These are phyloP conservation scores for Scedosporium minutisporum DNA, from an alignment of 2,329 filamentous ascomycete species.

Conservation along the genomic window DNA sequence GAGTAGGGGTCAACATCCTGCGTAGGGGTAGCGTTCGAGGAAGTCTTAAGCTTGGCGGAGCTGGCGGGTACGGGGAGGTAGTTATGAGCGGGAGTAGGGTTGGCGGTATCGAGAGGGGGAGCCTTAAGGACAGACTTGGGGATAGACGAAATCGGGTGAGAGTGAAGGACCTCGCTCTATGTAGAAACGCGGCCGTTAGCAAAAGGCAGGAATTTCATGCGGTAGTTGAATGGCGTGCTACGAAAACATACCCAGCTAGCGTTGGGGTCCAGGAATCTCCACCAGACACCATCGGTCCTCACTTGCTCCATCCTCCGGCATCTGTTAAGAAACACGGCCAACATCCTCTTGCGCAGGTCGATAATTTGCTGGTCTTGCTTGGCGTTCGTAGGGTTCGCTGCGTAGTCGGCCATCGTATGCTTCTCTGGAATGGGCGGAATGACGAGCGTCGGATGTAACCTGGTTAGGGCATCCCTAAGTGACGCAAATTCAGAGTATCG, in stretches of 20 bases:
- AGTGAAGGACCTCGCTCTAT: conserved; percentile 88
- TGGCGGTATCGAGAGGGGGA: conserved; percentile 90
- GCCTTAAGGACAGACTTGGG: conserved; percentile 92
- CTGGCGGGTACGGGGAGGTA: conserved; percentile 78
- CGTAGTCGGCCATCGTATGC: conserved; percentile 97
- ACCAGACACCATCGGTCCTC: conserved; percentile 88
- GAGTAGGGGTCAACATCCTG: conserved; percentile 19
- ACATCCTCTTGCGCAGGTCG: conserved; percentile 91
- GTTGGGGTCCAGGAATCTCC: conserved; percentile 95
- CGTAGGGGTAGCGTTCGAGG: conserved; percentile 19
- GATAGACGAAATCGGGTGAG: conserved; percentile 80
- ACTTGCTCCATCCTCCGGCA: conserved; percentile 90
- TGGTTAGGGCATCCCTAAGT: conserved; percentile 76
- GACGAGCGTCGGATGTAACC: conserved; percentile 87
- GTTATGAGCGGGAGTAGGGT: conserved; percentile 75
- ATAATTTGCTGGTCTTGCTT: conserved; percentile 98
- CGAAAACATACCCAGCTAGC: conserved; percentile 75
- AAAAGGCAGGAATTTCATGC: conserved; percentile 6
- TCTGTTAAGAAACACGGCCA: conserved; percentile 88
- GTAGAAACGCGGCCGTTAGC: conserved; percentile 12
- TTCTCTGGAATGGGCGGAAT: conserved; percentile 98
- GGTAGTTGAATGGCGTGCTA: not conserved
- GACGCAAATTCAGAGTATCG: conserved; percentile 96
- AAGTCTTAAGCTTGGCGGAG: conserved; percentile 74
- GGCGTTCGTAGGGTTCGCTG: conserved; percentile 92